These are phyloP conservation scores for Galerina marginata DNA, from an alignment of 768 basidiomycete species.

Conservation along the genomic window DNA sequence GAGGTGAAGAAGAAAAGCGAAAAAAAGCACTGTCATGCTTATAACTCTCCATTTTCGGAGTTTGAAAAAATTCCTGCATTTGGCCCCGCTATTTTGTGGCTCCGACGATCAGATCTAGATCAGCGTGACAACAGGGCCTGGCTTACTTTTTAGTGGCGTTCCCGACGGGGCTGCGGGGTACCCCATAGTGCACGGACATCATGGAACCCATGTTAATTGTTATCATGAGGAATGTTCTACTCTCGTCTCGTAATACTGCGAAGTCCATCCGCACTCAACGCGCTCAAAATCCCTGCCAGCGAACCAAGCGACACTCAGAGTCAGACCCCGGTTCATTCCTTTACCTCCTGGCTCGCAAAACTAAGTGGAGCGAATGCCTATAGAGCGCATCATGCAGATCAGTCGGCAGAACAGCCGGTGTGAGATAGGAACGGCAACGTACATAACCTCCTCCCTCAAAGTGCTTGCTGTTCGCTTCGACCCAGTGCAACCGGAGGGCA, in stretches of 20 bases:
- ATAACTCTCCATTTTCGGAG: constrained; percentile 41
- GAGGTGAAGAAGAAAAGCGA: constrained; percentile 35
- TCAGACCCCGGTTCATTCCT: constrained; percentile 34
- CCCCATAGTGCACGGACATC: constrained; percentile 17
- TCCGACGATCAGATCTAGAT: neutral
- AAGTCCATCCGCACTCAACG: neutral
- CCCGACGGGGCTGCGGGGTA: constrained; percentile 25
- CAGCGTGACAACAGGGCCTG: constrained; percentile 19
- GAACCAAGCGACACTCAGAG: neutral
- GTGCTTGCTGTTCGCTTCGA: constrained; percentile 97
- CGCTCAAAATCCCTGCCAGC: constrained; percentile 5
- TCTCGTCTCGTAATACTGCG: constrained; percentile 9
- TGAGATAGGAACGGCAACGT: constrained; percentile 43
- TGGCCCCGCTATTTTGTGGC: constrained; percentile 2
- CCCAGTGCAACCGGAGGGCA: constrained; percentile 96
- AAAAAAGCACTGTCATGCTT: constrained; percentile 32
- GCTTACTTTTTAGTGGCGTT: constrained; percentile 4
- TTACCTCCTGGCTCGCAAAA: constrained; percentile 46
- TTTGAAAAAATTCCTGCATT: constrained; percentile 41
- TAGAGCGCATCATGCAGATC: constrained; percentile 23
- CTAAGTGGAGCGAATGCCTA: constrained; percentile 57
- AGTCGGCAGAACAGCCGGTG: constrained; percentile 27
- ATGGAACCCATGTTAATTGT: constrained; percentile 7
- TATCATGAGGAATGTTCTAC: constrained; percentile 5
- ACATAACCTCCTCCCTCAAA: constrained; percentile 91